These are phyloP conservation scores for Irpex rosettiformis DNA, from an alignment of 1,284 basidiomycete genomes.

Conservation along the genomic window DNA sequence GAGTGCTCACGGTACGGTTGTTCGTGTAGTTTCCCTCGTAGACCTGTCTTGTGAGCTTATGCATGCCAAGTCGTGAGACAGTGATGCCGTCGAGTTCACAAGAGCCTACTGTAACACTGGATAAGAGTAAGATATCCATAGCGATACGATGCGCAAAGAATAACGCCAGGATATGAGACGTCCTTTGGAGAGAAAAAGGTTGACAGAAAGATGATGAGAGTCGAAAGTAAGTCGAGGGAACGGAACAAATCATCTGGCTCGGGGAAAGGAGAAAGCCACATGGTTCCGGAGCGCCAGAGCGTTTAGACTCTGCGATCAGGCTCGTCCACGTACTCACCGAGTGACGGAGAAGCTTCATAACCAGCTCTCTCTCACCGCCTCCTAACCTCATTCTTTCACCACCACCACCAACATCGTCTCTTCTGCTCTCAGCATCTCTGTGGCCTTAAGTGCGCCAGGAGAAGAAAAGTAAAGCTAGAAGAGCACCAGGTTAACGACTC, in stretches of 20 bases:
- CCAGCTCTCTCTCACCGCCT: neutral
- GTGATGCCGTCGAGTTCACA: too few species aligned
- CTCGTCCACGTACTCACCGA: constrained; percentile 10
- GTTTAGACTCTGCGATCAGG: neutral
- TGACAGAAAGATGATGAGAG: neutral
- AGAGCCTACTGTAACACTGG: too few species aligned
- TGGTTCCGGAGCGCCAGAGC: neutral
- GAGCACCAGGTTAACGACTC: neutral
- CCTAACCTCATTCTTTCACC: neutral
- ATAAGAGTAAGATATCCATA: too few species aligned
- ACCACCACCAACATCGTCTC: neutral
- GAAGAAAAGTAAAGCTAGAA: too few species aligned
- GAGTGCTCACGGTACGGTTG: neutral
- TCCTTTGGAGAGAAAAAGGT: neutral
- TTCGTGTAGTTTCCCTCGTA: neutral
- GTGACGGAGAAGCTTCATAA: constrained; percentile 6
- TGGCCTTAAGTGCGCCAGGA: too few species aligned
- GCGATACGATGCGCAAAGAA: too few species aligned
- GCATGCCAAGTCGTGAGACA: too few species aligned
- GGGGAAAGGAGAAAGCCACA: neutral
- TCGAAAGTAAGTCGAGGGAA: neutral
- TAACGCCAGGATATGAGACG: too few species aligned
- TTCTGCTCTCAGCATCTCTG: too few species aligned
- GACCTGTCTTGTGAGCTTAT: too few species aligned
- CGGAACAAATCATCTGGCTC: neutral